Percentiles rank a stretch among this genome's conserved stretches.
phyloP scores from a whole-genome alignment of 345 rosid species.

The Abelmoschus esculentus region DNA sequence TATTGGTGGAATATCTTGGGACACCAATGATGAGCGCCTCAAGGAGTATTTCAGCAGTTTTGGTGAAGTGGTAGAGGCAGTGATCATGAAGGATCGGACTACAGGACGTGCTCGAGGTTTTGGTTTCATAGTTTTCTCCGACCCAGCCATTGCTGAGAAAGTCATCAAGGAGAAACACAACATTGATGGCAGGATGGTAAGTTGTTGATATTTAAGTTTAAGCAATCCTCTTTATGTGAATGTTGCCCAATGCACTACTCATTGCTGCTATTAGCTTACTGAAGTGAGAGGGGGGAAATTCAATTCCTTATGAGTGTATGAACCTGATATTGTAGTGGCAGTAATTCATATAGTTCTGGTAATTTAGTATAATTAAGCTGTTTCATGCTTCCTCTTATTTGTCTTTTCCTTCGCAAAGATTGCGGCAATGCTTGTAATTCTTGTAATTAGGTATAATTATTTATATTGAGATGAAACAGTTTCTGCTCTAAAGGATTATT shows the following conservation, averaged over 20 bases:
- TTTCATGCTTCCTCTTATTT: too few species aligned
- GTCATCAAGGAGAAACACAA: constrained; percentile 82
- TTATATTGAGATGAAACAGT: constrained; percentile 2
- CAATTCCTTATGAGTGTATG: constrained; percentile 16
- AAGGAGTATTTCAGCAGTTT: constrained; percentile 79
- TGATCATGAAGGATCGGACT: constrained; percentile 94
- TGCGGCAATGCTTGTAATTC: neutral
- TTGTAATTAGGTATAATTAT: neutral
- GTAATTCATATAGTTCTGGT: constrained; percentile 23
- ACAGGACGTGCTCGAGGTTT: constrained; percentile 99
- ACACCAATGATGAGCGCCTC: constrained; percentile 88
- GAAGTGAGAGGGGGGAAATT: constrained; percentile 1
- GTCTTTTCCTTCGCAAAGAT: too few species aligned
- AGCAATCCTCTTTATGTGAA: neutral
- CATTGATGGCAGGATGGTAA: constrained; percentile 91
- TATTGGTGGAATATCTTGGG: constrained; percentile 99
- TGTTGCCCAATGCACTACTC: neutral
- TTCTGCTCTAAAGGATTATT: constrained; percentile 7
- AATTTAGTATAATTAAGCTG: neutral
- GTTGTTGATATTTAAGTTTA: constrained; percentile 13
- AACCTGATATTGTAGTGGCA: constrained; percentile 30
- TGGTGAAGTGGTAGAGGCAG: constrained; percentile 95
- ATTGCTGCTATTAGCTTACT: neutral
- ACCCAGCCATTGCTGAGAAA: constrained; percentile 78
- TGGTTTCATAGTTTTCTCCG: constrained; percentile 90